A percentile compares a stretch with the other conserved stretches of the same genome.
Evolutionary conservation across 768 basidiomycete species (phyloP).

Genomic region (Tylopilus intermedius): DNA sequence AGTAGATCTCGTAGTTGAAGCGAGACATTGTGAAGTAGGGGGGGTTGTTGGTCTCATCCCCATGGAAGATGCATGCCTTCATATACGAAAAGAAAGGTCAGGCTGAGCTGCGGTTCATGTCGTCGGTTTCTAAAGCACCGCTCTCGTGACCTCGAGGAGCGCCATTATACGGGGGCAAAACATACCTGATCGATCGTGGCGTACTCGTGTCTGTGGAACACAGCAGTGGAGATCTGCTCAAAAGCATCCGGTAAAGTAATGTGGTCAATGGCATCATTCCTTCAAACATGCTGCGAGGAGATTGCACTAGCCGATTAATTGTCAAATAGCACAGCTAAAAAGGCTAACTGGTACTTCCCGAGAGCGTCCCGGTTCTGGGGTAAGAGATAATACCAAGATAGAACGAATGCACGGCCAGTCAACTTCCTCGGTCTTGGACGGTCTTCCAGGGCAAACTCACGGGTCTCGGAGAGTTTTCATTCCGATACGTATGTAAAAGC

Average conservation of each 20-base stretch:
- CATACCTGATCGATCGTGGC: constrained; percentile 45
- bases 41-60: neutral
- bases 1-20: constrained; percentile 55
- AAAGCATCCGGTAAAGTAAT: constrained; percentile 15
- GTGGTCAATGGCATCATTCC: constrained; percentile 3
- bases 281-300: constrained; percentile 8
- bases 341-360: constrained; percentile 27
- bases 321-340: constrained; percentile 23
- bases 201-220: constrained; percentile 36
- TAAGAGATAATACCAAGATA: neutral
- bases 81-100: constrained; percentile 24
- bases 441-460: constrained; percentile 2
- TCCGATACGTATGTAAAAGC: constrained; percentile 20
- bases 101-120: constrained; percentile 25
- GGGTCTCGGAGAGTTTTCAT: constrained; percentile 7
- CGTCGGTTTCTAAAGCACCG: constrained; percentile 23
- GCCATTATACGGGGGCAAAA: constrained; percentile 48
- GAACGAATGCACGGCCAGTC: neutral
- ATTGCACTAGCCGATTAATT: constrained; percentile 19
- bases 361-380: constrained; percentile 13
- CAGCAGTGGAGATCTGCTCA: constrained; percentile 14
- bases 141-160: constrained; percentile 47
- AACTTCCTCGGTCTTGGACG: constrained; percentile 1
- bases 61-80: constrained; percentile 15
- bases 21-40: constrained; percentile 23